Evolutionary conservation across 768 basidiomycete genomes (phyloP).

Genomic region (Tremella fuciformis): DNA sequence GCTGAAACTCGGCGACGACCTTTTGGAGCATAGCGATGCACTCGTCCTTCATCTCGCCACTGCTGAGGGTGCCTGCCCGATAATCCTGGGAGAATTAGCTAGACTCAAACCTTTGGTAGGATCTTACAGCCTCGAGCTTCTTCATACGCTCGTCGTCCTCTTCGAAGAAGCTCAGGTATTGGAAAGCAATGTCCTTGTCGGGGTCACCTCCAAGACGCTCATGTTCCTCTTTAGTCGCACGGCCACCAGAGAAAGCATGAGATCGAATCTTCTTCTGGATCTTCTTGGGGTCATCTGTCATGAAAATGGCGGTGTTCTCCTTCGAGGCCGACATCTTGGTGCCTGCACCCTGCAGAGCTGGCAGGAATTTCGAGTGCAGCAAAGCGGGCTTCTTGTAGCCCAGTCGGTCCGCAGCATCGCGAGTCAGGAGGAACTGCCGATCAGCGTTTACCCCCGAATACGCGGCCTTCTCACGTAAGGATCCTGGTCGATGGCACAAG

Average conservation of each 20-base stretch:
- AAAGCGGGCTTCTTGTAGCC: constrained; percentile 93
- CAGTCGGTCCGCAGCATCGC: constrained; percentile 88
- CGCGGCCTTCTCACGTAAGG: constrained; percentile 41
- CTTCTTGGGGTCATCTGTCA: constrained; percentile 86
- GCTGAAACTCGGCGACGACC: constrained; percentile 80
- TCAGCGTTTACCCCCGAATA: constrained; percentile 8
- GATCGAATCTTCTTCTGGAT: constrained; percentile 97
- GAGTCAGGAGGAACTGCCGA: constrained; percentile 89
- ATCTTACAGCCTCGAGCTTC: constrained; percentile 67
- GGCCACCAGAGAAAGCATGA: constrained; percentile 93
- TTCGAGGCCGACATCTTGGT: constrained; percentile 99
- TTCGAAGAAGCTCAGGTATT: constrained; percentile 91
- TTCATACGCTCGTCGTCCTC: constrained; percentile 89
- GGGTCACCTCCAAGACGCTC: constrained; percentile 80
- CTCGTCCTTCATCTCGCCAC: constrained; percentile 83
- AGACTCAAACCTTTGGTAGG: neutral
- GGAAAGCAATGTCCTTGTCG: constrained; percentile 92
- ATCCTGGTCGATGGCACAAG: constrained; percentile 91
- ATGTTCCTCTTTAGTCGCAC: constrained; percentile 95
- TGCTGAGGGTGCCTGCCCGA: constrained; percentile 77
- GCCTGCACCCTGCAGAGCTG: constrained; percentile 93
- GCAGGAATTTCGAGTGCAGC: constrained; percentile 95
- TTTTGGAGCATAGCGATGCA: constrained; percentile 79
- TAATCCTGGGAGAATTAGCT: constrained; percentile 68
- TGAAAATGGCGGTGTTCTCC: constrained; percentile 87